Conservation (phyloP, 2,329 filamentous ascomycete species). For the Colletotrichum limetticola region DNA sequence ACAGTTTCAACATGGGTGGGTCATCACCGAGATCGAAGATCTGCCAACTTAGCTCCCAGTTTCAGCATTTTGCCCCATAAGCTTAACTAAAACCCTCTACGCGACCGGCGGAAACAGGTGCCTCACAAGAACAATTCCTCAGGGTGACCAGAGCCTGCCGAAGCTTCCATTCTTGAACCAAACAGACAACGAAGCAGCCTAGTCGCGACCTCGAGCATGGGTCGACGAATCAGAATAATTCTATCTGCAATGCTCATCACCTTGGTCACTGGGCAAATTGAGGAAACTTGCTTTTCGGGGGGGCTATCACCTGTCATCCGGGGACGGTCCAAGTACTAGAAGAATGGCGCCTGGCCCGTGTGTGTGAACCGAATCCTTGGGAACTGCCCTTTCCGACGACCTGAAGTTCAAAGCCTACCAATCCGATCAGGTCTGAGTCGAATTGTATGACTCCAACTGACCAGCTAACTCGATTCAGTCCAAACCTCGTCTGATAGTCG, state of each 20-base stretch:
- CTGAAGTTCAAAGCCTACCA: background rate
- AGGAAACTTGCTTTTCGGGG: background rate
- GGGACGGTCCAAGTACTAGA: background rate
- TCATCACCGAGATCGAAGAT: too few species aligned
- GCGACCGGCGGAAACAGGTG: background rate
- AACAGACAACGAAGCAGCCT: background rate
- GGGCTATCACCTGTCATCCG: background rate
- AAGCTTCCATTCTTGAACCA: background rate
- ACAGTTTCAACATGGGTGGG: too few species aligned
- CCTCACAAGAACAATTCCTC: background rate
- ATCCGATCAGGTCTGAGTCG: constrained; percentile 12
- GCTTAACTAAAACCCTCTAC: background rate
- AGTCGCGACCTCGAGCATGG: background rate
- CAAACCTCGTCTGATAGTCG: constrained; percentile 3
- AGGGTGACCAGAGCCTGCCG: background rate
- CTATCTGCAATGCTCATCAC: background rate
- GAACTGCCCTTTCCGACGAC: too few species aligned
- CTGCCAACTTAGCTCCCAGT: background rate
- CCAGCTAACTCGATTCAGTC: background rate
- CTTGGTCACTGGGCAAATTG: background rate
- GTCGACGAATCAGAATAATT: background rate
- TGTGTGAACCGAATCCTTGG: background rate
- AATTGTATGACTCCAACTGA: constrained; percentile 15
- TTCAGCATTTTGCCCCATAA: background rate
- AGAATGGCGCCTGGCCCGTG: background rate